These are phyloP conservation scores for Blastobotrys buckinghamii DNA, from an alignment of 1,139 yeast genomes.

Conservation along the genomic window DNA sequence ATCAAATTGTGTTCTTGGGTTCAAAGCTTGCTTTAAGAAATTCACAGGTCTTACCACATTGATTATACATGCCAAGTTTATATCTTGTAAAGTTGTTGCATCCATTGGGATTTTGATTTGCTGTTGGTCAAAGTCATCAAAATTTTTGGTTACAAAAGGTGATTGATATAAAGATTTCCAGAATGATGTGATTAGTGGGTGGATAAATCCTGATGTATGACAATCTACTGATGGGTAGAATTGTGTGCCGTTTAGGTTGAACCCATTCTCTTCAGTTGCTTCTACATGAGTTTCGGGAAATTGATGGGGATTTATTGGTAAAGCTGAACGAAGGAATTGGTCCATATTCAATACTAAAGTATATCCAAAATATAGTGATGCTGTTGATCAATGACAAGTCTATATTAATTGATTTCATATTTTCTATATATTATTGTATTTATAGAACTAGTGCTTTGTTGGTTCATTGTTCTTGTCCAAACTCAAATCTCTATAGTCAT, in stretches of 20 bases:
- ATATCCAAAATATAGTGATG: no score
- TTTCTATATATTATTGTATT: no score
- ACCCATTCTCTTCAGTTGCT: not conserved
- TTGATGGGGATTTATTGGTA: not conserved
- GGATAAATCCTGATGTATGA: not conserved
- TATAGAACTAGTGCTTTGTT: no score
- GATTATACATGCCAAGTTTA: not conserved
- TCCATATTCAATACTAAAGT: not conserved
- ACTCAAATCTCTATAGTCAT: no score
- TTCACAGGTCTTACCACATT: constrained; percentile 5
- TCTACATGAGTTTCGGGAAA: not conserved
- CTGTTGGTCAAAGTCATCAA: not conserved
- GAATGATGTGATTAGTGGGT: not conserved
- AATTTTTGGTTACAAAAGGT: not conserved
- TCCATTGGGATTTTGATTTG: not conserved
- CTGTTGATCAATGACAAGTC: no score
- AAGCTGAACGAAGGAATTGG: not conserved
- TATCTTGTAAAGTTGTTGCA: not conserved
- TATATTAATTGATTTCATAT: no score
- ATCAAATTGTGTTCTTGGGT: not conserved
- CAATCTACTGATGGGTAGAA: not conserved
- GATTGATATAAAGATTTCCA: not conserved
- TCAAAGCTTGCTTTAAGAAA: not conserved
- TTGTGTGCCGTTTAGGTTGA: not conserved
- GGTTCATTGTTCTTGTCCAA: no score